Percentiles rank a stretch among this genome's conserved stretches.
phyloP scores from a whole-genome alignment of 208 protist genomes.

The Strigomonas culicis region DNA sequence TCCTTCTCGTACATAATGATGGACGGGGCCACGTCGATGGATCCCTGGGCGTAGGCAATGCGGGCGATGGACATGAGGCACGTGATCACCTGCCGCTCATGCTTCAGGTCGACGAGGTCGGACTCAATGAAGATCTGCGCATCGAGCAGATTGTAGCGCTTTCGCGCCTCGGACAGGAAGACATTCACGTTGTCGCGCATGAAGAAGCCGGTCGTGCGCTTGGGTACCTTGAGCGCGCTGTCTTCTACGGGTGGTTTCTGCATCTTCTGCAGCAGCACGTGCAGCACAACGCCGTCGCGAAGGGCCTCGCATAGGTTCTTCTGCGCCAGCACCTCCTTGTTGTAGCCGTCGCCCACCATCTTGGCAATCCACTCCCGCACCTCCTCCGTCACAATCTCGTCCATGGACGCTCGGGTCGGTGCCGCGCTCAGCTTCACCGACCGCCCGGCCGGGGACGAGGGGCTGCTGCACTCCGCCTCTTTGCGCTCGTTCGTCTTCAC shows the following conservation, averaged over 20 bases:
- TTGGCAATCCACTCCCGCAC: conserved; percentile 57
- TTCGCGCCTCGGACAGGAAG: conserved; percentile 42
- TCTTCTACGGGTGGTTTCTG: conserved; percentile 42
- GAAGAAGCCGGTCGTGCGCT: conserved; percentile 59
- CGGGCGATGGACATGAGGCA: conserved; percentile 68
- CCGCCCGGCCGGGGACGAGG: neutral
- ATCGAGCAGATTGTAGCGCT: conserved; percentile 41
- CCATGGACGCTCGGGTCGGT: conserved; percentile 30
- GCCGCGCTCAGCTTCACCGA: conserved; percentile 22
- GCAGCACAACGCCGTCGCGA: conserved; percentile 57
- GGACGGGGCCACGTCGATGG: conserved; percentile 26
- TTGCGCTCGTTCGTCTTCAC: neutral
- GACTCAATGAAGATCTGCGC: conserved; percentile 71
- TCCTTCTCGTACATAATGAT: conserved; percentile 64
- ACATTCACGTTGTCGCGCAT: conserved; percentile 68
- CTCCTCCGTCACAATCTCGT: conserved; percentile 57
- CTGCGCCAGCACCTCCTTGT: conserved; percentile 23
- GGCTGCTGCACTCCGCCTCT: no score
- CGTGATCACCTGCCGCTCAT: conserved; percentile 71
- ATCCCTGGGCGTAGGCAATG: conserved; percentile 45
- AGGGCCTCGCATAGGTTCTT: conserved; percentile 65
- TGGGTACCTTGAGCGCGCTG: conserved; percentile 44
- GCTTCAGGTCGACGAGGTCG: conserved; percentile 69
- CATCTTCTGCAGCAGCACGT: conserved; percentile 68
- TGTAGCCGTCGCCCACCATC: conserved; percentile 47